Percentiles rank a stretch among this genome's conserved stretches.
Conservation (phyloP, 1,284 basidiomycete genomes). For the Boletus mariae region DNA sequence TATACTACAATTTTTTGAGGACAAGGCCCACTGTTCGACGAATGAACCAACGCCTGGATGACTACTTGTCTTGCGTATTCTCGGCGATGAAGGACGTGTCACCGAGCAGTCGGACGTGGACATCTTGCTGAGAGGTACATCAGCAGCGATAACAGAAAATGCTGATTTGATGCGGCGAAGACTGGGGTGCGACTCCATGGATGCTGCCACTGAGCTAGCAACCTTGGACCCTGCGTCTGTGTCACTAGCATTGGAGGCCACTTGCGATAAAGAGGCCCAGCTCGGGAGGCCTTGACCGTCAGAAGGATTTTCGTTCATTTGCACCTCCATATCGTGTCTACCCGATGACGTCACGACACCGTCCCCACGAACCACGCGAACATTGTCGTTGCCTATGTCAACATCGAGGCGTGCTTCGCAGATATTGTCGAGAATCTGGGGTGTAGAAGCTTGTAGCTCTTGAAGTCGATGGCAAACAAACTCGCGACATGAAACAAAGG, state of each 20-base stretch:
- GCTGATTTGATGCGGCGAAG: slow-evolving; percentile 43
- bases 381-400: slow-evolving; percentile 63
- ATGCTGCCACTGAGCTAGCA: slow-evolving; percentile 4
- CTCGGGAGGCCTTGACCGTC: slow-evolving; percentile 42
- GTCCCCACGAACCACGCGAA: slow-evolving; percentile 64
- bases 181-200: slow-evolving; percentile 17
- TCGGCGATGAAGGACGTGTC: slow-evolving; percentile 44
- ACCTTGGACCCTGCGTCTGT: slow-evolving; percentile 7
- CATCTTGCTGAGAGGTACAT: slow-evolving; percentile 22
- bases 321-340: slow-evolving; percentile 37
- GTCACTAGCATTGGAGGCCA: slow-evolving; percentile 7
- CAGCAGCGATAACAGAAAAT: slow-evolving; percentile 30
- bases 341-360: slow-evolving; percentile 48
- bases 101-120: slow-evolving; percentile 14
- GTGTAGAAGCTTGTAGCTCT: slow-evolving; percentile 43
- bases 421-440: slow-evolving; percentile 48
- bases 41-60: slow-evolving; percentile 56
- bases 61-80: slow-evolving; percentile 46
- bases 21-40: slow-evolving; percentile 55
- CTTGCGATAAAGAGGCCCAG: slow-evolving; percentile 34
- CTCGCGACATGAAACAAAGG: slow-evolving; percentile 73
- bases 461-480: slow-evolving; percentile 67
- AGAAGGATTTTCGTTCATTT: slow-evolving; percentile 32
- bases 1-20: slow-evolving; percentile 51
- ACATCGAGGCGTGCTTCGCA: slow-evolving; percentile 56